Evolutionary conservation across 208 protist species (phyloP), one percentile per base, ranked within the genome.

Genomic region (Porcisia deanei): DNA sequence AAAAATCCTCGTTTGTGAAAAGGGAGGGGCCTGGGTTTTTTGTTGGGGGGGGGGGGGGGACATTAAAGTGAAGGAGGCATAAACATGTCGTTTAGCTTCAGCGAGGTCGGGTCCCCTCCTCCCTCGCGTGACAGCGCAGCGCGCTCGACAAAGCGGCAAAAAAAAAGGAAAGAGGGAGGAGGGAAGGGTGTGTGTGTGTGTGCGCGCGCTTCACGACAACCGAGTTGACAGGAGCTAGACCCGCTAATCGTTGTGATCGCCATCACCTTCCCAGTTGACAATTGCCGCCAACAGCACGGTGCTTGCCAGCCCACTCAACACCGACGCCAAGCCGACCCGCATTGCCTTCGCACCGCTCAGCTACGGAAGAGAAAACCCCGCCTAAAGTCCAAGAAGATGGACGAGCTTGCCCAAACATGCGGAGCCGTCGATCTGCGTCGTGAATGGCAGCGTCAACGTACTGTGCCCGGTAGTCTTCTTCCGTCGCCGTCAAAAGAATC

Each of bases 401-500:
- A 59, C 76, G 72, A 30, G 76, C n/a, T 59, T 82, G 76, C 25
- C 72, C 67, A 39, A 81, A 66, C 18, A 84, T 73, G 45, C 55
- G 78, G 60, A 75, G 61, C 25, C 63, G 67, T 6, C 86, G 73
- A 34, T 73, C 60, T 2, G 64, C 76, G n/a, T 82, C 87, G 47
- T 81, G 70, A 34, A 85, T 71, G 14, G 86, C 18, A 14, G 53
- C 69, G 58, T 85, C 79, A 18, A 88, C 25, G 75, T 85, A 82
- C 18, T 83, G 83, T 22, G 73, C 63, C 43, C 53, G 30, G 72
- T 83, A 80, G 75, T 91, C 84, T 41, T 81, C 69, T 64, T 76
- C 68, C 22, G 78, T 83, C 16, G 84, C 79, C 10, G 76, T 72
- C 57, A 91, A 77, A 18, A 74, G 71, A 1, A 91, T 79, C 45